These are phyloP conservation scores for Ogataea methanolica DNA, from an alignment of 805 yeast species.

Conservation along the genomic window DNA sequence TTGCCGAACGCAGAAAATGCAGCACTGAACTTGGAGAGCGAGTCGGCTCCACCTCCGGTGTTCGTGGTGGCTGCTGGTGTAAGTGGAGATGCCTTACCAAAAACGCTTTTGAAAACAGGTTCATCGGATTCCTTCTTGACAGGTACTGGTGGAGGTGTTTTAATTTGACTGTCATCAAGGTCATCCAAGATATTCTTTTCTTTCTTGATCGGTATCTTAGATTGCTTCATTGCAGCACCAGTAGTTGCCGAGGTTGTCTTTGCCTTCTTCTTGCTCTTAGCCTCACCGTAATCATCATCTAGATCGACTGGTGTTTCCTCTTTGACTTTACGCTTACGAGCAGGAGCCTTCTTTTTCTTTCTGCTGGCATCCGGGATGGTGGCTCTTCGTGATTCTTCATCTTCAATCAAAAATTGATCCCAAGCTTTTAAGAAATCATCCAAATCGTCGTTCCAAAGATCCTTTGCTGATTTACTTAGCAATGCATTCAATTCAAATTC, in stretches of 20 bases:
- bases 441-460: constrained; percentile 81
- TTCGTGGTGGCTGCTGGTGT: neutral
- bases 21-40: constrained; percentile 18
- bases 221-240: constrained; percentile 2
- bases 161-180: neutral
- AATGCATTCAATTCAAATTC: constrained; percentile 66
- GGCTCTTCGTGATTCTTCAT: constrained; percentile 53
- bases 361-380: constrained; percentile 41
- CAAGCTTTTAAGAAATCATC: constrained; percentile 67
- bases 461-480: constrained; percentile 71
- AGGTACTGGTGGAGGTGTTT: neutral
- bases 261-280: constrained; percentile 11
- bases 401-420: constrained; percentile 62
- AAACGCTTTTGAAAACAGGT: constrained; percentile 29
- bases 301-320: constrained; percentile 11
- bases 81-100: constrained; percentile 24
- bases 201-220: constrained; percentile 4
- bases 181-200: neutral
- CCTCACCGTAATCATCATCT: constrained; percentile 6
- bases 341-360: constrained; percentile 32
- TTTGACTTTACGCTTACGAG: constrained; percentile 28
- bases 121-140: constrained; percentile 10
- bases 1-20: constrained; percentile 17
- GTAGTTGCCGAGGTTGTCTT: constrained; percentile 11
- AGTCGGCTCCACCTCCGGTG: neutral